These are phyloP conservation scores for Cynara cardunculus DNA, from an alignment of 129 eudicot species.

Conservation along the genomic window DNA sequence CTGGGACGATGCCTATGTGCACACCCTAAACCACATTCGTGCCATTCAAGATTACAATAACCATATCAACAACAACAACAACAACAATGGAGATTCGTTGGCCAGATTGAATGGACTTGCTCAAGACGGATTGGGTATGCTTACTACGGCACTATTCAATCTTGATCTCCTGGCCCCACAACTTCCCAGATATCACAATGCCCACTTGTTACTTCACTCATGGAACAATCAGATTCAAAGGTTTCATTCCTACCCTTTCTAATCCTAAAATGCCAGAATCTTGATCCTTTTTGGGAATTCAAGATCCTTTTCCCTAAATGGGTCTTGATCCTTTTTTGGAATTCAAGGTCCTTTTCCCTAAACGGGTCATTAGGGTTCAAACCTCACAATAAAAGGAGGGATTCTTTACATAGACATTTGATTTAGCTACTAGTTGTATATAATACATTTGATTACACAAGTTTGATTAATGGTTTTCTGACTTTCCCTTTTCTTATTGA, in stretches of 20 bases:
- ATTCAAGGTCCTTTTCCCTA: neutral
- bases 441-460: neutral
- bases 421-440: neutral
- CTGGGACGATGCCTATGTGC: constrained; percentile 52
- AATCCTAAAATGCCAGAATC: neutral
- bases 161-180: constrained; percentile 85
- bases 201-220: constrained; percentile 56
- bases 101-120: constrained; percentile 83
- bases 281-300: neutral
- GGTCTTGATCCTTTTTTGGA: neutral
- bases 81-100: constrained; percentile 41
- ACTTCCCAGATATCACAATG: constrained; percentile 55
- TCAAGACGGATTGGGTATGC: constrained; percentile 67
- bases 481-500: constrained; percentile 16
- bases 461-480: neutral
- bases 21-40: constrained; percentile 50
- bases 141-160: constrained; percentile 56
- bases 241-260: constrained; percentile 17
- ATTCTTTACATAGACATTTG: neutral
- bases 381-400: too few relatives aligned
- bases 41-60: constrained; percentile 39
- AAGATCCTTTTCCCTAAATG: too few relatives aligned
- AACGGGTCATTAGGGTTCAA: too few relatives aligned
- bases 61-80: too few relatives aligned
- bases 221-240: constrained; percentile 76